Percentiles rank a stretch among this genome's conserved stretches.
phyloP scores from a whole-genome alignment of 108 stramenopile species.

The Nitzschia palea region DNA sequence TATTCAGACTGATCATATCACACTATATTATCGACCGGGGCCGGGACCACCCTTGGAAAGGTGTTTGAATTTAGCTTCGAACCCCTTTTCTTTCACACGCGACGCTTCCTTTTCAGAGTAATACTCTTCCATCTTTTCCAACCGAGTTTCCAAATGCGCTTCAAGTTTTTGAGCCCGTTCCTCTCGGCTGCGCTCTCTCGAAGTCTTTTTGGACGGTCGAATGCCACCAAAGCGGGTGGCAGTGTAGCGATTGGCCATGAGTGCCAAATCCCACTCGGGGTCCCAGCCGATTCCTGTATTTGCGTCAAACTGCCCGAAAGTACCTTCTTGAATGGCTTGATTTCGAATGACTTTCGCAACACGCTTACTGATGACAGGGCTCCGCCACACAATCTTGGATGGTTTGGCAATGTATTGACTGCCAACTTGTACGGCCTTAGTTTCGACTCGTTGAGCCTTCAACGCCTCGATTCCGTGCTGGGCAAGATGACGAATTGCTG shows the following conservation, averaged over 20 bases:
- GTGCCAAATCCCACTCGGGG: slow-evolving; percentile 67
- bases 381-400: slow-evolving; percentile 59
- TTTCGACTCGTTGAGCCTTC: slow-evolving; percentile 46
- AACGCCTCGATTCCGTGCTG: slow-evolving; percentile 68
- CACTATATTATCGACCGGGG: background rate
- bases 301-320: slow-evolving; percentile 70
- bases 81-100: slow-evolving; percentile 45
- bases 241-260: slow-evolving; percentile 29
- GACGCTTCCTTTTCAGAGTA: slow-evolving; percentile 46
- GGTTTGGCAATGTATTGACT: slow-evolving; percentile 19
- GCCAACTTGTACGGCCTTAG: slow-evolving; percentile 10
- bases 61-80: slow-evolving; percentile 36
- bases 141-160: slow-evolving; percentile 34
- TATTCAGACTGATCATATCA: too few species aligned
- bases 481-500: slow-evolving; percentile 68
- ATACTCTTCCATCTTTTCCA: slow-evolving; percentile 72
- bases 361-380: slow-evolving; percentile 55
- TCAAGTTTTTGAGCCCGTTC: slow-evolving; percentile 75
- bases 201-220: slow-evolving; percentile 62
- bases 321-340: slow-evolving; percentile 56
- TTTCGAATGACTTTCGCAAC: slow-evolving; percentile 77
- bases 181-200: slow-evolving; percentile 66
- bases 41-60: slow-evolving; percentile 16
- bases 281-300: slow-evolving; percentile 75
- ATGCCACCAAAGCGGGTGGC: slow-evolving; percentile 33